Evolutionary conservation across 73 alveolate genomes (phyloP).

Genomic region (Chromera velia): DNA sequence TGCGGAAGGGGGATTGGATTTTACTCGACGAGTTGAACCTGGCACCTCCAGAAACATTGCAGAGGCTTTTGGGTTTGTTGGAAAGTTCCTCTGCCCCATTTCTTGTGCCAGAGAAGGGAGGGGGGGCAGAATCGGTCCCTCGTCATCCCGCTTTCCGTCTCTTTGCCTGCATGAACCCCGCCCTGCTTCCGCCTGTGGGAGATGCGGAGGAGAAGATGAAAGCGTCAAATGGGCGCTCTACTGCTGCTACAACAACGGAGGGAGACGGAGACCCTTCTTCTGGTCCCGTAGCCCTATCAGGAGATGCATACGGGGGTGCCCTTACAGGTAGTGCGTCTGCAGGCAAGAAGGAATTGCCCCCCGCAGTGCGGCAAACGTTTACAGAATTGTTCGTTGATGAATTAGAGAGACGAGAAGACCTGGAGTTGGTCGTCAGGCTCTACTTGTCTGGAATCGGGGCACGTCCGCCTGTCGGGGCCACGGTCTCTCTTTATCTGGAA

Average conservation of each 20-base stretch:
- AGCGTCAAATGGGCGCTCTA: neutral
- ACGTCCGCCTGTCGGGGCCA: conserved; percentile 26
- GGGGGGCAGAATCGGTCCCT: conserved; percentile 46
- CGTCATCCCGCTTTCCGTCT: conserved; percentile 85
- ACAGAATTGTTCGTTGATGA: conserved; percentile 88
- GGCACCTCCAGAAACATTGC: conserved; percentile 66
- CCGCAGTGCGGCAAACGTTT: conserved; percentile 65
- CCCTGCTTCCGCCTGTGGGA: conserved; percentile 6
- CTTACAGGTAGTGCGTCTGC: too few species aligned
- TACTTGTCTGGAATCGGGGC: conserved; percentile 20
- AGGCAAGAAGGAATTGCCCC: conserved; percentile 49
- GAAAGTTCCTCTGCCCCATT: neutral
- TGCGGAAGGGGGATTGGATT: conserved; percentile 50
- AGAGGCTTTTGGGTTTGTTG: conserved; percentile 34
- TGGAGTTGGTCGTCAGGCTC: conserved; percentile 2
- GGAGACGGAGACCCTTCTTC: too few species aligned
- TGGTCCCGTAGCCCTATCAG: too few species aligned
- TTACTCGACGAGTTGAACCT: conserved; percentile 82
- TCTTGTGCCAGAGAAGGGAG: neutral
- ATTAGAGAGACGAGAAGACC: conserved; percentile 67
- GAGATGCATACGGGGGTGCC: too few species aligned
- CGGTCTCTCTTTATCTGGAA: neutral
- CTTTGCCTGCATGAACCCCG: conserved; percentile 99
- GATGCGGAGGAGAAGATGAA: neutral
- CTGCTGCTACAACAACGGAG: too few species aligned